A percentile compares a stretch with the other conserved stretches of the same genome.
These are phyloP conservation scores for Hebeloma cylindrosporum DNA, from an alignment of 768 basidiomycete genomes.

Conservation along the genomic window DNA sequence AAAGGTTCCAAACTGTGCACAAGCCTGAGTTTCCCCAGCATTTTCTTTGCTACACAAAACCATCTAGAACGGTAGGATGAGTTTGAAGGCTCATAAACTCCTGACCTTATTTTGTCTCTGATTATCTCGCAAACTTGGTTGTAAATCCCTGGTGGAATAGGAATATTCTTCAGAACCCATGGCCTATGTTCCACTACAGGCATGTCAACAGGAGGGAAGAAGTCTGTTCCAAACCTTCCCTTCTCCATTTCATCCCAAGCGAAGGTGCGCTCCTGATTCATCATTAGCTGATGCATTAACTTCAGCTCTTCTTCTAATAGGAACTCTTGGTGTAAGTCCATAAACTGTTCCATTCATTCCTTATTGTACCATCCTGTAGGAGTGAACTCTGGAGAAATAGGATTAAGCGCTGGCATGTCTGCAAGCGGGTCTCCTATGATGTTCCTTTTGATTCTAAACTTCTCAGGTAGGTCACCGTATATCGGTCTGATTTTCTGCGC, in stretches of 20 bases:
- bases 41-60: constrained; percentile 41
- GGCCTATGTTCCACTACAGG: constrained; percentile 35
- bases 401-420: constrained; percentile 2
- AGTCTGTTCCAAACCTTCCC: constrained; percentile 33
- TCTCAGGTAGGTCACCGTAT: constrained; percentile 5
- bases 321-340: constrained; percentile 1
- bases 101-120: constrained; percentile 34
- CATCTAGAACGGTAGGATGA: constrained; percentile 37
- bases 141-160: constrained; percentile 31
- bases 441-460: constrained; percentile 7
- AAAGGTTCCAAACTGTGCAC: constrained; percentile 40
- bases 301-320: constrained; percentile 16
- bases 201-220: constrained; percentile 33
- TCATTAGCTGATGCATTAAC: constrained; percentile 15
- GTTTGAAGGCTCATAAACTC: constrained; percentile 40
- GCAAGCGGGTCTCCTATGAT: constrained; percentile 12
- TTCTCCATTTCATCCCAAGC: constrained; percentile 27
- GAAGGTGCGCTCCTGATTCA: constrained; percentile 14
- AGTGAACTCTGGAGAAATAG: constrained; percentile 1
- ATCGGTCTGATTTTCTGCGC: constrained; percentile 10
- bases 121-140: constrained; percentile 33
- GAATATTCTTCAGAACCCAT: constrained; percentile 29
- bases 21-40: constrained; percentile 31
- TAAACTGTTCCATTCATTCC: constrained; percentile 3
- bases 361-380: constrained; percentile 9